phyloP scores from a whole-genome alignment of 768 basidiomycete species.

The Agaricus subrufescens region DNA sequence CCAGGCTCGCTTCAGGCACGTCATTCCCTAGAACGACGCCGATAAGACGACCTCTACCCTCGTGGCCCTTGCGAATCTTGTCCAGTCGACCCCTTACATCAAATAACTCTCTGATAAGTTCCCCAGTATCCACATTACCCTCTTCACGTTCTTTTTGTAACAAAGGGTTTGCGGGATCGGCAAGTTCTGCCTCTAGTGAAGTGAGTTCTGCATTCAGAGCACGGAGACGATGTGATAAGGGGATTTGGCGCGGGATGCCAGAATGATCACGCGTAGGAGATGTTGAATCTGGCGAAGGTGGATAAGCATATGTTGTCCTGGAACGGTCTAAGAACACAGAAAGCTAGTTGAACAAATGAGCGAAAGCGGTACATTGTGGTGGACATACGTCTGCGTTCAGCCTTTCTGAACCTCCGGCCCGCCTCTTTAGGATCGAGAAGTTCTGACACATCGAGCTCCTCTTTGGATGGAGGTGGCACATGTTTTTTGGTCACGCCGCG shows the following conservation, averaged over 20 bases:
- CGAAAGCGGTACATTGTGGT: constrained; percentile 2
- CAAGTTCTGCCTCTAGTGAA: constrained; percentile 77
- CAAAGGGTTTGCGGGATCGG: constrained; percentile 72
- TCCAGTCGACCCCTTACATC: constrained; percentile 69
- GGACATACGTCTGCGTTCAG: constrained; percentile 59
- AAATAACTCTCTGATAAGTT: constrained; percentile 72
- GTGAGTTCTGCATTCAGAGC: constrained; percentile 73
- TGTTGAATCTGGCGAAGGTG: constrained; percentile 56
- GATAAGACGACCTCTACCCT: constrained; percentile 63
- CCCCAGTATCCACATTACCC: constrained; percentile 63
- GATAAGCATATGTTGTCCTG: constrained; percentile 65
- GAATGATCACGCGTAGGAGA: constrained; percentile 33
- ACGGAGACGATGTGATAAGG: constrained; percentile 57
- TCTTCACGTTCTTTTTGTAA: constrained; percentile 55
- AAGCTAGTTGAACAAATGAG: neutral
- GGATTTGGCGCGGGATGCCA: constrained; percentile 28
- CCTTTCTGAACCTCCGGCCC: constrained; percentile 62
- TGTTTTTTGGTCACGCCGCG: constrained; percentile 30
- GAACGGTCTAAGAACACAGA: constrained; percentile 31
- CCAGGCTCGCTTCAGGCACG: constrained; percentile 13
- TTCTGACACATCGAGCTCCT: constrained; percentile 67
- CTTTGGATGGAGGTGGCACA: constrained; percentile 37
- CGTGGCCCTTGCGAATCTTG: constrained; percentile 58
- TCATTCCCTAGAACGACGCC: constrained; percentile 46
- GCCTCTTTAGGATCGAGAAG: constrained; percentile 67